Base-by-base conservation (phyloP, 306 rosid genomes). In the Rosa multiflora region DNA sequence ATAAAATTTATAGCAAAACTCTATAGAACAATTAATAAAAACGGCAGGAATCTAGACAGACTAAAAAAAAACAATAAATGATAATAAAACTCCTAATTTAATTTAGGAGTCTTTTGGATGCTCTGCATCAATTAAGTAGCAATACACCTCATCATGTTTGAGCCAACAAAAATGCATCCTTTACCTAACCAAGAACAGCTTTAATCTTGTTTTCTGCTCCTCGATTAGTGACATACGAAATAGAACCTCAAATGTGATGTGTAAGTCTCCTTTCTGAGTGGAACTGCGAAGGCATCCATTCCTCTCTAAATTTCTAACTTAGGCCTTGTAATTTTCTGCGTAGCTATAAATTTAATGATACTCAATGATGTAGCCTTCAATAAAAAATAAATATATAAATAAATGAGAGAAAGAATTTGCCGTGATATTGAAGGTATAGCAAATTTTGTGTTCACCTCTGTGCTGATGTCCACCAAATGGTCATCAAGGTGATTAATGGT, bases 231-330 rank as follows among this genome's bases (percentile, higher is more conserved):
- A 84, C 1, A 90, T 85, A 70, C 98, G 99, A 81, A 95, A 95
- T 47, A 95, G 59, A 85, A 95, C 96, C 89, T 93, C 99, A 74
- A 84, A 95, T 66, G 85, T 86, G 67, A 91, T 90, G 80, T 85
- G 91, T 26, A 95, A 26, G 29, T 26, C 29, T 26, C 29, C 29
- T 26, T 26, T 26, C 29, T 26, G 29, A 0, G 29, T 26, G 29
- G 29, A 26, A 92, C 85, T 93, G 96, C 86, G 89, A 63, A 53
- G 99, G 98, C 99, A 95, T 95, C 29, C 99, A 97, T 82, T 95
- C 94, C 71, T 97, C 97, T 82, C 93, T 95, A 86, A 91, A 91
- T 87, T 93, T 95, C 81, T 83, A 90, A 26, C 29, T 26, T 26
- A 26, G 29, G 29, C 29, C 29, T 0, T 26, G 29, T 26, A 26